Evolutionary conservation across 306 rosid genomes (phyloP), one percentile per base, ranked within the genome.

Genomic region (cucumber (Cucumis sativus)): DNA sequence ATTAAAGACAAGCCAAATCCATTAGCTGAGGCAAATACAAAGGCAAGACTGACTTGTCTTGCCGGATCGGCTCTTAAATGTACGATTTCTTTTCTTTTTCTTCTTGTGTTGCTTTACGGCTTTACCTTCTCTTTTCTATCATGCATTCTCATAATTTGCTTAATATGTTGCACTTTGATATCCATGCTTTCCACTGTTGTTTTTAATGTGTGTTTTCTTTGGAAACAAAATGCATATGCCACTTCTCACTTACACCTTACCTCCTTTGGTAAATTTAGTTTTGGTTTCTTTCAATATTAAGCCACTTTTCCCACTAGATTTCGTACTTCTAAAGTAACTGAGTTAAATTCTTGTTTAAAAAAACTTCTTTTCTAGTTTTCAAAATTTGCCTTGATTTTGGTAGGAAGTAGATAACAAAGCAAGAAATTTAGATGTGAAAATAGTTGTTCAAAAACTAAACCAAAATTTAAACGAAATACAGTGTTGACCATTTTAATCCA

Each of bases 21-120:
- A 23, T 77, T 95, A 75, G 90, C 97, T 5, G 97, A 95, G 85
- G 89, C 87, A 56, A 87, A 89, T 78, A 92, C 98, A 52, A 81
- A 86, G 56, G 88, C 97, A 47, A 87, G 98, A 83, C 74, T 95
- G 79, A 95, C 97, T 6, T 95, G 97, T 80, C 93, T 95, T 78
- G 89, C 97, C 55, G 98, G 98, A 75, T 81, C 97, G 28, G 82
- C 89, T 87, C 35, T 95, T 37, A 92, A 86, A 82, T 84, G 93
- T 92, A 74, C 86, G 97, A 82, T 73, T 60, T 54, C 43, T 75
- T 75, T 17, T 35, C 17, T 6, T 43, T 23, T 23, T 60, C 10
- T 69, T 14, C 20, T 40, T 78, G n/a, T 68, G 54, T 28, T 75
- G n/a, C 66, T 13, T 70, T 35, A 45, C 16, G 16, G 1, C 54